Base-by-base conservation (phyloP, 768 basidiomycete species). In the Kwoniella pini region DNA sequence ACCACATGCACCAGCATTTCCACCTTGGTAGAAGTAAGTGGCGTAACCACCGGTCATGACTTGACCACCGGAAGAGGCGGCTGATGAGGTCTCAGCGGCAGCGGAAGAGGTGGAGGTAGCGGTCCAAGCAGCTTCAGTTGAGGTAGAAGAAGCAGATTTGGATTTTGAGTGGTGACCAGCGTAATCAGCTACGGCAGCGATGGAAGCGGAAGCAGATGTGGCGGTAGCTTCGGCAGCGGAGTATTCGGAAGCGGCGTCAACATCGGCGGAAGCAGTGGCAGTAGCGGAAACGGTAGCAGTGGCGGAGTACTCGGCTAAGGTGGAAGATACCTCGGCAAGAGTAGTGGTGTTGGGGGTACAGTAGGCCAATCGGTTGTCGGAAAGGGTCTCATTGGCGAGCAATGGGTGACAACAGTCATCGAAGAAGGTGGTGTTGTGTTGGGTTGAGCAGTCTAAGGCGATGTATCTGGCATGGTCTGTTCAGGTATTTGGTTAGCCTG, bases 1-100 rank as follows among this genome's bases (percentile, higher is more conserved):
- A 44, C 93, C 94, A 77, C 94, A 96, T 5, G 90, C 88, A 54
- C 93, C 93, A 7, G 88, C 81, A 38, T 81, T 81, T 46, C 87
- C 88, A 46, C 84, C 80, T 81, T 90, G 89, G 79, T 81, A 84
- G 81, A 83, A 91, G 80, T 69, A 84, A 56, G 83, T 84, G 10
- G 80, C 83, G 63, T 77, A 79, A 58, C 77, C 76, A 26, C 75
- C 75, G 65, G 66, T 70, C 57, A 67, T 45, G 54, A 43, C 45
- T 38, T 65, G 56, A 24, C 64, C 64, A 42, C 12, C 40, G 1
- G 60, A 53, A 10, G 68, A 63, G 17, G 72, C 60, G 10, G 74
- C 54, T 15, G 69, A 33, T 13, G 64, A n/a, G 7, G 72, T 43
- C 43, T 67, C 57, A 26, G 65, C 43, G 28, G 64, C 56, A 26